phyloP scores from a whole-genome alignment of 2,329 filamentous ascomycete species.

The Arthrocladium fulminans region DNA sequence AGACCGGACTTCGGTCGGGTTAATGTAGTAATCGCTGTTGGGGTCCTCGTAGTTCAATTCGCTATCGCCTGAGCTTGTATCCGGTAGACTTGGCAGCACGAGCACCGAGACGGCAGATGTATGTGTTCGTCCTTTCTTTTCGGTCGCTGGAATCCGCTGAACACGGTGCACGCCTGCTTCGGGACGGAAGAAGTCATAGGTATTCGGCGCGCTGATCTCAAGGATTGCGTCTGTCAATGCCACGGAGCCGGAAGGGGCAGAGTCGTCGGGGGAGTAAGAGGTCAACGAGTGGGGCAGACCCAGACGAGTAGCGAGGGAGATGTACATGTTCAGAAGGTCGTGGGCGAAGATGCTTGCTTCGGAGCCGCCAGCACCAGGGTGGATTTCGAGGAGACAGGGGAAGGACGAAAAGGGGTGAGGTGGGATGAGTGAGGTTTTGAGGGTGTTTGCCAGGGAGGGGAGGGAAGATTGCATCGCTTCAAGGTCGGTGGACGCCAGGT shows the following conservation, averaged over 20 bases:
- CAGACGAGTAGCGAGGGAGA: constrained; percentile 60
- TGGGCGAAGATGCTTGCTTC: constrained; percentile 88
- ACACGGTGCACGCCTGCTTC: constrained; percentile 95
- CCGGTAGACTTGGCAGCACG: constrained; percentile 75
- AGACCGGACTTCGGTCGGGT: constrained; percentile 68
- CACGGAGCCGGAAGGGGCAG: constrained; percentile 44
- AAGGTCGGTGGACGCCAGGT: constrained; percentile 61
- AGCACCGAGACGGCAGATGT: constrained; percentile 88
- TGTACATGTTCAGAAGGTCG: constrained; percentile 84
- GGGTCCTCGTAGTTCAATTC: constrained; percentile 67
- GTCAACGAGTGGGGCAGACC: constrained; percentile 60
- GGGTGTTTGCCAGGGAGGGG: constrained; percentile 52
- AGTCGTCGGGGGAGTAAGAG: constrained; percentile 71
- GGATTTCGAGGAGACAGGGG: constrained; percentile 83
- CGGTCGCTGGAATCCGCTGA: constrained; percentile 84
- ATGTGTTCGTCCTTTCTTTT: constrained; percentile 83
- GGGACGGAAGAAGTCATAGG: constrained; percentile 72
- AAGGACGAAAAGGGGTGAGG: constrained; percentile 82
- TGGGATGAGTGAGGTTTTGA: constrained; percentile 73
- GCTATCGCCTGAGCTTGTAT: constrained; percentile 34
- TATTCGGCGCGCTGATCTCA: constrained; percentile 65
- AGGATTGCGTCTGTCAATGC: constrained; percentile 82
- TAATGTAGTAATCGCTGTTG: constrained; percentile 82
- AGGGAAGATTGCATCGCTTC: constrained; percentile 55
- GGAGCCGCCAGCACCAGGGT: constrained; percentile 82